These are phyloP conservation scores for Auricularia cornea DNA, from an alignment of 768 basidiomycete species.

Conservation along the genomic window DNA sequence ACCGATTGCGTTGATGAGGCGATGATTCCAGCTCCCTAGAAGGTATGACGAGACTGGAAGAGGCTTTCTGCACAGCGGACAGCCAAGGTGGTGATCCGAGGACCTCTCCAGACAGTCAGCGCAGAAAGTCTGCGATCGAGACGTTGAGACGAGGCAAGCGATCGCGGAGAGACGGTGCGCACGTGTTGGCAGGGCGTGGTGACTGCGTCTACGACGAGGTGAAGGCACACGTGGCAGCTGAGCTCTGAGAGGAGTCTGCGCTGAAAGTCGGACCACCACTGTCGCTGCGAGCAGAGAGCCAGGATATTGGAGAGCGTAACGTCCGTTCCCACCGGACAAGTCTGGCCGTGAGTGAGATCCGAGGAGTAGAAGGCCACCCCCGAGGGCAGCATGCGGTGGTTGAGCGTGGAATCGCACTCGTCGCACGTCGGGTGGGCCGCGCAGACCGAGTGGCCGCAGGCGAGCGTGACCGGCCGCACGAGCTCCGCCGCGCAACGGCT, in stretches of 20 bases:
- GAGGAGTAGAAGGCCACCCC: neutral
- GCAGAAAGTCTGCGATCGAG: constrained; percentile 68
- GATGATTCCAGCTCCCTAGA: constrained; percentile 72
- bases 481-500: constrained; percentile 32
- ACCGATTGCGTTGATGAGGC: constrained; percentile 64
- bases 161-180: constrained; percentile 22
- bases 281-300: neutral
- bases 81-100: constrained; percentile 72
- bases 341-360: neutral
- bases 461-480: constrained; percentile 37
- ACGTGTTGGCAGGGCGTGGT: constrained; percentile 96
- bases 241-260: constrained; percentile 49
- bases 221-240: constrained; percentile 87
- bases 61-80: constrained; percentile 78
- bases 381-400: constrained; percentile 10
- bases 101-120: constrained; percentile 81
- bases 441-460: constrained; percentile 82
- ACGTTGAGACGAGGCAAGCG: neutral
- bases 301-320: neutral
- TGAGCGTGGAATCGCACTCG: constrained; percentile 5
- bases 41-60: constrained; percentile 72
- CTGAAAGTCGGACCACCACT: constrained; percentile 16
- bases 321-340: neutral
- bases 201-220: constrained; percentile 73
- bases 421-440: constrained; percentile 26